Percentiles rank a stretch among this genome's conserved stretches.
Conservation (phyloP, 768 basidiomycete species). For the Myochromella boudieri region DNA sequence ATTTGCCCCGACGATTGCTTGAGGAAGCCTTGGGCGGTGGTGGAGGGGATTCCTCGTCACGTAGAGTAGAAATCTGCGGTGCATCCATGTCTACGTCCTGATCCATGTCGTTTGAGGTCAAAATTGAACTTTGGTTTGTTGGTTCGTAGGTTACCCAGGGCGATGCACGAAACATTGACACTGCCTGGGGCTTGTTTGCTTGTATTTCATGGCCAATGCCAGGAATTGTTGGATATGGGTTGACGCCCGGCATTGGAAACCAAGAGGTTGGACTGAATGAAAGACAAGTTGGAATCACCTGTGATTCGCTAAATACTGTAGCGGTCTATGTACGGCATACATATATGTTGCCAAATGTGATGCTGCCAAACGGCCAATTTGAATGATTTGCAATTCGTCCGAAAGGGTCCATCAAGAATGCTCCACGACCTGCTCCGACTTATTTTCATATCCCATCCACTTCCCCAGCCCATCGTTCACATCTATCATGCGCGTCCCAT, state of each 20-base stretch:
- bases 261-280: background rate
- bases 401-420: slow-evolving; percentile 7
- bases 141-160: slow-evolving; percentile 63
- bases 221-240: slow-evolving; percentile 18
- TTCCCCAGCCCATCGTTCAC: slow-evolving; percentile 57
- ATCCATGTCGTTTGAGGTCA: slow-evolving; percentile 34
- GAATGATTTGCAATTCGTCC: slow-evolving; percentile 8
- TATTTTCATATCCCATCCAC: slow-evolving; percentile 63
- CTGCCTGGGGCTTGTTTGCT: slow-evolving; percentile 33
- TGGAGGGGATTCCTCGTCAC: slow-evolving; percentile 72
- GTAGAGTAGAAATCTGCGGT: slow-evolving; percentile 78
- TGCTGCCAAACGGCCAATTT: background rate
- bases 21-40: slow-evolving; percentile 37
- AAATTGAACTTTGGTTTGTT: slow-evolving; percentile 23
- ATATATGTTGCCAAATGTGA: slow-evolving; percentile 7
- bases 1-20: slow-evolving; percentile 20
- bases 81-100: slow-evolving; percentile 71
- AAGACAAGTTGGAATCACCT: background rate
- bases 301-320: background rate
- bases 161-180: slow-evolving; percentile 59
- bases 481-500: slow-evolving; percentile 59
- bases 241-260: slow-evolving; percentile 16
- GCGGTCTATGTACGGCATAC: slow-evolving; percentile 4
- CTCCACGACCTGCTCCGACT: slow-evolving; percentile 39
- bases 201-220: slow-evolving; percentile 30